phyloP scores from a whole-genome alignment of 2,329 filamentous ascomycete species.

The Beauveria sp. region DNA sequence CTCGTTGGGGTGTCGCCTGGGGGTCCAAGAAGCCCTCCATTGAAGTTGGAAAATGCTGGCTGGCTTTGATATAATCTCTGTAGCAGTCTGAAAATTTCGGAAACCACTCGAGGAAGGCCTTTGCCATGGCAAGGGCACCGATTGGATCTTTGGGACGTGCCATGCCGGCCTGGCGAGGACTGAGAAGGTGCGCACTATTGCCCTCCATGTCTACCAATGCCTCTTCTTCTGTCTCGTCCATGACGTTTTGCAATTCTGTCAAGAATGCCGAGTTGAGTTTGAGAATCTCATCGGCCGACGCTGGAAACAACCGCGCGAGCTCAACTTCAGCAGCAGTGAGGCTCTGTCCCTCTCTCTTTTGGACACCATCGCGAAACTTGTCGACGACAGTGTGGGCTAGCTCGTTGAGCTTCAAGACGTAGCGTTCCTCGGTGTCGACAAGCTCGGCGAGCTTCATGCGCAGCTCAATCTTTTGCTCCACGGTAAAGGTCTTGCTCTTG shows the following conservation, averaged over 20 bases:
- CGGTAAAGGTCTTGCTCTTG: constrained; percentile 67
- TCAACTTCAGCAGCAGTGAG: constrained; percentile 65
- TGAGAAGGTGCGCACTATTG: constrained; percentile 33
- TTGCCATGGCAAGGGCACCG: constrained; percentile 71
- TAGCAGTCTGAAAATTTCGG: constrained; percentile 88
- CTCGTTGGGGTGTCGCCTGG: constrained; percentile 53
- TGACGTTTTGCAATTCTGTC: constrained; percentile 63
- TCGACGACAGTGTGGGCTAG: constrained; percentile 73
- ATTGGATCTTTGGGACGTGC: constrained; percentile 60
- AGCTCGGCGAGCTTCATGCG: constrained; percentile 85
- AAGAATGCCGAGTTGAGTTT: constrained; percentile 76
- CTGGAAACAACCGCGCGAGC: constrained; percentile 71
- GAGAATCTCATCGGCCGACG: constrained; percentile 71
- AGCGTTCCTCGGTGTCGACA: constrained; percentile 88
- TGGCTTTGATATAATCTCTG: constrained; percentile 84
- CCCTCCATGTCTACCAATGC: constrained; percentile 69
- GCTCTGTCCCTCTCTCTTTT: constrained; percentile 49
- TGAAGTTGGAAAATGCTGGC: constrained; percentile 76
- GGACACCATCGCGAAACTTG: constrained; percentile 68
- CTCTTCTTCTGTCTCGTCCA: constrained; percentile 78
- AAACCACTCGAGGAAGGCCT: constrained; percentile 82
- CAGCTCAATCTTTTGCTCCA: constrained; percentile 75
- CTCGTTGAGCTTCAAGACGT: constrained; percentile 80
- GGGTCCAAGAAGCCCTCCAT: constrained; percentile 73
- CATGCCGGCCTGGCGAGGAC: constrained; percentile 35